Conservation (phyloP, 176 grass and related monocot species). For the Triticum dicoccoides region DNA sequence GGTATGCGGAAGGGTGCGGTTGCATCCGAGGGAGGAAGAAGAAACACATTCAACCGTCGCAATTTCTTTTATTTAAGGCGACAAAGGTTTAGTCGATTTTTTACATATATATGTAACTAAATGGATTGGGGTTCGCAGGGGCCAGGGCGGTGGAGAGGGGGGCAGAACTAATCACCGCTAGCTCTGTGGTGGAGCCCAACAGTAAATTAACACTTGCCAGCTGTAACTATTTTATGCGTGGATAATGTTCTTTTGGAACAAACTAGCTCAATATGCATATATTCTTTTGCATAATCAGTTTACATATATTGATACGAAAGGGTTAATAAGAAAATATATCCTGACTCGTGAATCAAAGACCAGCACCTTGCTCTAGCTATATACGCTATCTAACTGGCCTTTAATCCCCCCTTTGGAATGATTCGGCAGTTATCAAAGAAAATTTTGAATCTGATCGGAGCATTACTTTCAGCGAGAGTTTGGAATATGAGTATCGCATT, state of each 20-base stretch:
- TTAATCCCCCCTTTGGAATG: background rate
- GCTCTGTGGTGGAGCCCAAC: too few species aligned
- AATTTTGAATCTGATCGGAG: background rate
- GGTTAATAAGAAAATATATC: slow-evolving; percentile 2
- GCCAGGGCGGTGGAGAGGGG: too few species aligned
- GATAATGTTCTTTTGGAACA: background rate
- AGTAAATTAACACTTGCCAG: too few species aligned
- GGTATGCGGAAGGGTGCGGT: too few species aligned
- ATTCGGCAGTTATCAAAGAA: background rate
- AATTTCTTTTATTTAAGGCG: too few species aligned
- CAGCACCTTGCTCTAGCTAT: background rate
- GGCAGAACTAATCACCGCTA: too few species aligned
- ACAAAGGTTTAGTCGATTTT: background rate
- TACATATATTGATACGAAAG: background rate
- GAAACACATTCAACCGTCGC: too few species aligned
- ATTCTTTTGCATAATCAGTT: background rate
- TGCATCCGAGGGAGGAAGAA: too few species aligned
- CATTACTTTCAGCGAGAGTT: background rate
- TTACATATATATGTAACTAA: background rate
- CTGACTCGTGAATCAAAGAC: background rate
- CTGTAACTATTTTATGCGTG: too few species aligned
- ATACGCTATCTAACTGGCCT: background rate
- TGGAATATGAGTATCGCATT: background rate
- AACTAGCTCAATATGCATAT: background rate
- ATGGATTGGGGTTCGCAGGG: too few species aligned